Conservation (phyloP, 2,329 filamentous ascomycete species). For the Phoma sp. region DNA sequence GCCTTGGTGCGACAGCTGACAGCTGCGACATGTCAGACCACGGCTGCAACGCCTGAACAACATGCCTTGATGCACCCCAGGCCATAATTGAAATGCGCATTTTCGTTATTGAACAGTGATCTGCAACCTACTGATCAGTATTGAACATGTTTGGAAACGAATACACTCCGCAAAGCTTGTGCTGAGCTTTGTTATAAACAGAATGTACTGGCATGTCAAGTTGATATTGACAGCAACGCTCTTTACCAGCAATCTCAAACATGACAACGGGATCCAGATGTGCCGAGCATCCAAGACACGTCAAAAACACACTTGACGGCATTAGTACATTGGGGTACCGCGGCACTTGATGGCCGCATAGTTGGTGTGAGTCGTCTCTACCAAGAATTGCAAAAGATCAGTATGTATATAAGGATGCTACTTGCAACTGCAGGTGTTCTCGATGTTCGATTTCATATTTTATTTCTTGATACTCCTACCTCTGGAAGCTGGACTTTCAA, state of each 20-base stretch:
- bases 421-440: too few species aligned
- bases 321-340: neutral
- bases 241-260: neutral
- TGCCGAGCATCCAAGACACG: conserved; percentile 2
- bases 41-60: neutral
- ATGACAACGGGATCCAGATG: neutral
- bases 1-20: conserved; percentile 5
- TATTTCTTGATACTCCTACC: neutral
- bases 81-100: neutral
- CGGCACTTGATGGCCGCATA: neutral
- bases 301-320: neutral
- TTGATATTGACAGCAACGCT: neutral
- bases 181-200: too few species aligned
- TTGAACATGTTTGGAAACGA: too few species aligned
- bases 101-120: neutral
- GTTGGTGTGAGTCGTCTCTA: too few species aligned
- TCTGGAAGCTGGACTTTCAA: neutral
- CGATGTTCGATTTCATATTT: neutral
- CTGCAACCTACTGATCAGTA: neutral
- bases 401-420: neutral
- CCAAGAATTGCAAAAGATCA: neutral
- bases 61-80: neutral
- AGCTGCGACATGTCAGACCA: conserved; percentile 9
- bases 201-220: too few species aligned
- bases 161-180: too few species aligned